These are phyloP conservation scores for Diaporthe sp. DNA, from an alignment of 2,329 filamentous ascomycete species.

Conservation along the genomic window DNA sequence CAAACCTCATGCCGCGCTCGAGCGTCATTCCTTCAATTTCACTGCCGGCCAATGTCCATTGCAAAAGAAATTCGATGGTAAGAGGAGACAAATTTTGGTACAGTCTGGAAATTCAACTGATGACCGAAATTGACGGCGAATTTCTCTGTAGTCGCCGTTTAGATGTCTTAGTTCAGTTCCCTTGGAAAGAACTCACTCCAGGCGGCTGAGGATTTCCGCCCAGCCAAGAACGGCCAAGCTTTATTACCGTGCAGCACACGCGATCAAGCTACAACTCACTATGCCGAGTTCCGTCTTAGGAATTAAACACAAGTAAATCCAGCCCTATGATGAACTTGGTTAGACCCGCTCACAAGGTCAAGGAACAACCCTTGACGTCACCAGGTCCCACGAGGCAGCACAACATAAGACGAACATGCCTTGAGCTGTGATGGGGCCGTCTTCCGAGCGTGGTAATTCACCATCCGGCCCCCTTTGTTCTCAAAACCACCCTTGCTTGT, in stretches of 20 bases:
- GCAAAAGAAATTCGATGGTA: background rate
- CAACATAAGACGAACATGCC: slow-evolving; percentile 15
- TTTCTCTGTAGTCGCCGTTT: background rate
- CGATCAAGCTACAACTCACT: background rate
- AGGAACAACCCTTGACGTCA: slow-evolving; percentile 25
- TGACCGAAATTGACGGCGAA: background rate
- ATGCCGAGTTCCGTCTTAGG: slow-evolving; percentile 4
- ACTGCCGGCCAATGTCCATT: background rate
- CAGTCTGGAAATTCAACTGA: background rate
- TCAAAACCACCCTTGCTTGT: background rate
- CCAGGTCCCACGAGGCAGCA: slow-evolving; percentile 7
- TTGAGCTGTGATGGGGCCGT: background rate
- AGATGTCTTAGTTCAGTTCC: background rate
- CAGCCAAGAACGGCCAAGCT: background rate
- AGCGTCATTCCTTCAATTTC: background rate
- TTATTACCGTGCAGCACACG: background rate
- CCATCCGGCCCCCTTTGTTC: no score
- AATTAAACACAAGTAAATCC: background rate
- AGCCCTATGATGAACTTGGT: slow-evolving; percentile 12
- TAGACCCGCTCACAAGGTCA: background rate
- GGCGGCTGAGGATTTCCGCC: background rate
- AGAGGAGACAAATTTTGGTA: background rate
- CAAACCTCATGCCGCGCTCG: no score
- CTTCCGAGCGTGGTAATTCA: background rate
- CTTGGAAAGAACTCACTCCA: background rate